Evolutionary conservation across 208 protist genomes (phyloP).

Genomic region (Wallacemonas sp.): DNA sequence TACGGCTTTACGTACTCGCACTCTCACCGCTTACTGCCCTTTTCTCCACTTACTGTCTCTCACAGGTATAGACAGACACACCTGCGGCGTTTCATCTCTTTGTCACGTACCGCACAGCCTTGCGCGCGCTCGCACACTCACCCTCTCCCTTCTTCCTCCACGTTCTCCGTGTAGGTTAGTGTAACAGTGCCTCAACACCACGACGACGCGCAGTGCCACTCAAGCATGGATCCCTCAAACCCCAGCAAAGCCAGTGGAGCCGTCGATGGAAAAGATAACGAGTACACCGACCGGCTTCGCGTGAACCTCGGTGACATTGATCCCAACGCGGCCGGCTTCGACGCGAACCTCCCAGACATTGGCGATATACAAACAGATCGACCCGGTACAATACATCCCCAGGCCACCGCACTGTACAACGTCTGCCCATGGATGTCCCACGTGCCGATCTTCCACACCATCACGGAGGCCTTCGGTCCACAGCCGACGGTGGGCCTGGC

Average conservation of each 20-base stretch:
- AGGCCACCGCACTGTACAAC: slow-evolving; percentile 26
- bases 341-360: background rate
- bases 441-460: slow-evolving; percentile 20
- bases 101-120: too few relatives aligned
- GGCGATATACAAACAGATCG: background rate
- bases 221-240: background rate
- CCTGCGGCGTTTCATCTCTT: too few relatives aligned
- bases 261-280: slow-evolving; percentile 4
- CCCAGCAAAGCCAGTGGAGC: background rate
- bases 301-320: background rate
- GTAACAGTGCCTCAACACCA: too few relatives aligned
- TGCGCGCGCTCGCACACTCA: too few relatives aligned
- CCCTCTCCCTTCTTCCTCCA: too few relatives aligned
- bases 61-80: too few relatives aligned
- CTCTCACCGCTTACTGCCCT: too few relatives aligned
- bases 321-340: background rate
- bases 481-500: slow-evolving; percentile 13
- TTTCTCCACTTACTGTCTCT: too few relatives aligned
- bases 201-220: too few relatives aligned
- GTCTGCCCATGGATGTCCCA: slow-evolving; percentile 17
- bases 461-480: slow-evolving; percentile 17
- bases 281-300: slow-evolving; percentile 3
- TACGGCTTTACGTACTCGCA: too few relatives aligned
- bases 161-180: too few relatives aligned
- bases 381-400: slow-evolving; percentile 21